Conservation (phyloP, 306 rosid species). For the Mimosa pudica region DNA sequence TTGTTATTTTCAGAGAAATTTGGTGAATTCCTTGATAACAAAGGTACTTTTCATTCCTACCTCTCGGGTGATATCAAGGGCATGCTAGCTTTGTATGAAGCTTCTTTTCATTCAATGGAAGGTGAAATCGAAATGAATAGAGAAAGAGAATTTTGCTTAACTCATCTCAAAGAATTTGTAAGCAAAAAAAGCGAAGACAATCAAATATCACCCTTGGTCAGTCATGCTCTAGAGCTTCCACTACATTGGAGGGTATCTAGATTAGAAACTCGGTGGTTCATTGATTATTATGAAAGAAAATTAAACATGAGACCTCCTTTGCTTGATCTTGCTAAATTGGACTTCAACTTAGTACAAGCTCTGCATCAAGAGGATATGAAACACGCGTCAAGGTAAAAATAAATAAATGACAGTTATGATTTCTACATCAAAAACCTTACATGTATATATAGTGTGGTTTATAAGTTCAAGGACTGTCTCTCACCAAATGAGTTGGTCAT, state of each 20-base stretch:
- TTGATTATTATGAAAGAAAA: conserved; percentile 14
- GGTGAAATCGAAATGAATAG: background rate
- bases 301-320: background rate
- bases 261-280: conserved; percentile 30
- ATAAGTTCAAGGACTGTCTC: too few relatives aligned
- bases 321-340: background rate
- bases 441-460: too few relatives aligned
- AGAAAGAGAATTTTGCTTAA: conserved; percentile 14
- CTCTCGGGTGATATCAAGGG: conserved; percentile 7
- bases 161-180: conserved; percentile 14
- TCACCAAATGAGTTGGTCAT: too few relatives aligned
- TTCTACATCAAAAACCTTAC: too few relatives aligned
- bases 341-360: conserved; percentile 17
- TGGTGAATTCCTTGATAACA: conserved; percentile 4
- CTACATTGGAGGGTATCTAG: conserved; percentile 42
- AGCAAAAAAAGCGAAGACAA: too few relatives aligned
- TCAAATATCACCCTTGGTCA: too few relatives aligned
- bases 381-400: background rate
- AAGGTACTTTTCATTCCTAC: background rate
- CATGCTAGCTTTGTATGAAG: conserved; percentile 38
- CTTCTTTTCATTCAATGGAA: conserved; percentile 21
- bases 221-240: conserved; percentile 45
- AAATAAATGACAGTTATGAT: too few relatives aligned
- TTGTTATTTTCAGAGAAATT: too few relatives aligned
- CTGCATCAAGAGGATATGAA: conserved; percentile 6